Evolutionary conservation across 768 basidiomycete genomes (phyloP), one percentile per base, ranked within the genome.

Genomic region (Lentinula boryana): DNA sequence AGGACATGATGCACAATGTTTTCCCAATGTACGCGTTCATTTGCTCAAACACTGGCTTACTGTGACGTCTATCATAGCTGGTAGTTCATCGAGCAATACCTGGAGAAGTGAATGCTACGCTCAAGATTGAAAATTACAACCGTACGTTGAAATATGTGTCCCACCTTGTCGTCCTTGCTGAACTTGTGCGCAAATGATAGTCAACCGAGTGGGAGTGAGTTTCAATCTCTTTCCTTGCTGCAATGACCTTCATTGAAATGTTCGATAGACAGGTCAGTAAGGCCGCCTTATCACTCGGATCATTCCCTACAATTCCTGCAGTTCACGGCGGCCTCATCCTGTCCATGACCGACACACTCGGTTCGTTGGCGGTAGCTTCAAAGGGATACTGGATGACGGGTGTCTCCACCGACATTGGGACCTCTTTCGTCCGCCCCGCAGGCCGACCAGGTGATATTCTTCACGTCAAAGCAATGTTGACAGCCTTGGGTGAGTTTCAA

Each of bases 321-420:
- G 88, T 88, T 23, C 91, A 94, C 65, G 92, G 92, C 16, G 92
- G 92, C 21, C 79, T 94, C 40, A 82, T 93, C 64, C 70, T 90
- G 68, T 91, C 91, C 8, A 74, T 94, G 33, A 93, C 92, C 4
- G 92, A 93, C 70, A 92, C 91, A 13, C 72, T 93, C 16, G 91
- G 92, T 3, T 93, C 91, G 1, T 81, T 93, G 16, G 91, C 88
- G n/a, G 83, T 94, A 27, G 88, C 91, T 1, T 82, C 86, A 13
- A 86, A 86, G 63, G 92, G 92, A 2, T 86, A 91, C 8, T 94
- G 76, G 67, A 91, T 92, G 91, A 93, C 92, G 0, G 91, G 92
- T 15, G 91, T 93, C 9, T 91, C 89, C 2, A 91, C 90, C 3
- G 91, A 93, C 68, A 84, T 94, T 63, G 86, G 79, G 23, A 82